phyloP scores from a whole-genome alignment of 2,329 filamentous ascomycete species.

The Microsporum audouinii region DNA sequence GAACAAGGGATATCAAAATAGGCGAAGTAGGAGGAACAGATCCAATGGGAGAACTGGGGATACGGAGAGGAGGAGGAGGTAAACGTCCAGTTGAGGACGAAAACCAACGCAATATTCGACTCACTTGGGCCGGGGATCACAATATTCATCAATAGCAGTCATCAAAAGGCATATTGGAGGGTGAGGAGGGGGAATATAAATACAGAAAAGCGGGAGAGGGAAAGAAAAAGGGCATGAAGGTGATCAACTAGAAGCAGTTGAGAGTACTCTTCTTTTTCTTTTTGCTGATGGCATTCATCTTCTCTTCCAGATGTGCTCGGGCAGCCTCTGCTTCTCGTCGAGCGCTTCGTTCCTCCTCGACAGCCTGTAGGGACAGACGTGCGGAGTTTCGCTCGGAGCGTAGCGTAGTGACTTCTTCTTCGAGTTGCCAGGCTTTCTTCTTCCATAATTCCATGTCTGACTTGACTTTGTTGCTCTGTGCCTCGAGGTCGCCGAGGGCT shows the following conservation, averaged over 20 bases:
- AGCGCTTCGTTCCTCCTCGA: conserved; percentile 94
- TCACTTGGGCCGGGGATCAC: neutral
- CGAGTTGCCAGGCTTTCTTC: conserved; percentile 67
- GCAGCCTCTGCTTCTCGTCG: conserved; percentile 82
- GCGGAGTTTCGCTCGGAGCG: conserved; percentile 49
- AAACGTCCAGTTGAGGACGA: neutral
- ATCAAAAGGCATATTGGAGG: conserved; percentile 7
- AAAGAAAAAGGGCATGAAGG: neutral
- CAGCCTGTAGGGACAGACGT: conserved; percentile 64
- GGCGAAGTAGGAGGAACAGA: neutral
- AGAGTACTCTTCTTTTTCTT: conserved; percentile 92
- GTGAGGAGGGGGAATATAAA: neutral
- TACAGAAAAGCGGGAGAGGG: neutral
- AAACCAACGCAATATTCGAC: neutral
- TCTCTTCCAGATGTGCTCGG: conserved; percentile 76
- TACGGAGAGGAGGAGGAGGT: neutral
- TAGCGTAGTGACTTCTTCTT: conserved; percentile 47
- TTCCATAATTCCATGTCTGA: conserved; percentile 81
- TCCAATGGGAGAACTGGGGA: neutral
- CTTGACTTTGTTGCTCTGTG: conserved; percentile 84
- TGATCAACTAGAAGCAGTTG: conserved; percentile 73
- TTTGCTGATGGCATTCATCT: conserved; percentile 83
- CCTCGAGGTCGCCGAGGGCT: conserved; percentile 85
- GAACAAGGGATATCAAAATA: conserved; percentile 1
- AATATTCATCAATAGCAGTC: conserved; percentile 15